These are phyloP conservation scores for Candida dubliniensis DNA, from an alignment of 1,139 yeast species.

Conservation along the genomic window DNA sequence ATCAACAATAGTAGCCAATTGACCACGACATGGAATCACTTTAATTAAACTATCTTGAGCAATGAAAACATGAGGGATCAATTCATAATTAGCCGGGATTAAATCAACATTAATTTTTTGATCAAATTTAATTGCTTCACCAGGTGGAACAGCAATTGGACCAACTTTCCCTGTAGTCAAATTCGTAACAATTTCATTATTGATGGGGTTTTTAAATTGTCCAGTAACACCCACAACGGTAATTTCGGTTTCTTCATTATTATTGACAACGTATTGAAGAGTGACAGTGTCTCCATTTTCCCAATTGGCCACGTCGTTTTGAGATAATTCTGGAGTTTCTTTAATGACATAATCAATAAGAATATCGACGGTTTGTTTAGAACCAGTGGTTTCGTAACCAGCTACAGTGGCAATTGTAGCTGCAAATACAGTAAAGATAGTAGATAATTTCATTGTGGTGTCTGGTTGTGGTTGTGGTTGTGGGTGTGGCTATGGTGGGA, in stretches of 20 bases:
- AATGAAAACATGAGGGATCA: conserved; percentile 62
- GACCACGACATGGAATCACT: conserved; percentile 58
- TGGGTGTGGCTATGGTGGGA: too few species aligned
- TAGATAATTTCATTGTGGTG: conserved; percentile 18
- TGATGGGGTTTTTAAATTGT: conserved; percentile 55
- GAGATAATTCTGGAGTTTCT: conserved; percentile 38
- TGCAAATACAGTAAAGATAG: conserved; percentile 18
- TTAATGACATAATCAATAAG: conserved; percentile 42
- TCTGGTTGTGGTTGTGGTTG: too few species aligned
- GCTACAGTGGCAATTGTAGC: conserved; percentile 19
- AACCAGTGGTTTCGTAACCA: conserved; percentile 19
- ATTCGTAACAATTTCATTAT: conserved; percentile 54
- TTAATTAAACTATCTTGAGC: conserved; percentile 53
- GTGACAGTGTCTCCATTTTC: conserved; percentile 56
- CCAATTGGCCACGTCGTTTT: conserved; percentile 41
- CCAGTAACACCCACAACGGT: conserved; percentile 78
- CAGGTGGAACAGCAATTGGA: conserved; percentile 54
- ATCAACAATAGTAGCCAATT: conserved; percentile 61
- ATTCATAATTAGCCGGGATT: conserved; percentile 56
- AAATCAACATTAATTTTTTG: conserved; percentile 60
- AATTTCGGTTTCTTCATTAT: conserved; percentile 53
- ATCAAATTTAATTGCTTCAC: conserved; percentile 47
- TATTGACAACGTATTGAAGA: conserved; percentile 54
- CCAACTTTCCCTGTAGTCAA: conserved; percentile 68
- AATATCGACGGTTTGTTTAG: conserved; percentile 31